Evolutionary conservation across 2,329 filamentous ascomycete species (phyloP).

Genomic region (Diaporthe amygdali): DNA sequence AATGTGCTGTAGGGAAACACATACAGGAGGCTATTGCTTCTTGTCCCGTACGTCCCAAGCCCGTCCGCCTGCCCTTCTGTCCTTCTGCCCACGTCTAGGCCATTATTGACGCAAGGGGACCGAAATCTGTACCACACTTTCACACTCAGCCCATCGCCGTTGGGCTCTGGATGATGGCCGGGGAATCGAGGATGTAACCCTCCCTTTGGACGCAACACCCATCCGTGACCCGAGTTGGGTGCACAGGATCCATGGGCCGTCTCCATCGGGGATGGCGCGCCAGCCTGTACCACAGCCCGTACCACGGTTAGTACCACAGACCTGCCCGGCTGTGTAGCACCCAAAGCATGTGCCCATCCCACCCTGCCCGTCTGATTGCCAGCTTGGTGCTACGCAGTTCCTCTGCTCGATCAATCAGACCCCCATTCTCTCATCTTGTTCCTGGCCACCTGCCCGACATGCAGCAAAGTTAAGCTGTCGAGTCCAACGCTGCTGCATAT

Average conservation of each 20-base stretch:
- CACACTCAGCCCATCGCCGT: not conserved
- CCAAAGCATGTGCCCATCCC: slow-evolving; percentile 1
- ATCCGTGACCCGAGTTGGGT: not conserved
- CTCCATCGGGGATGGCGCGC: not conserved
- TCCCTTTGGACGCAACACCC: not conserved
- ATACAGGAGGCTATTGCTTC: not conserved
- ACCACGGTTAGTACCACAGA: too few species aligned
- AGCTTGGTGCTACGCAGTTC: slow-evolving; percentile 1
- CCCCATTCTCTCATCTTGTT: slow-evolving; percentile 4
- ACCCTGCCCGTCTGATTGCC: slow-evolving; percentile 6
- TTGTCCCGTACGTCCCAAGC: not conserved
- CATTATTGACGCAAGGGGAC: slow-evolving; percentile 11
- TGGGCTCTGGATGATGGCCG: not conserved
- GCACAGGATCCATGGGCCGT: not conserved
- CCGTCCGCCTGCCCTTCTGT: not conserved
- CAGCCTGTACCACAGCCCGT: not conserved
- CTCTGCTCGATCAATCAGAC: slow-evolving; percentile 12
- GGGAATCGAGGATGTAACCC: slow-evolving; percentile 18
- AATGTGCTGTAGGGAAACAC: not conserved
- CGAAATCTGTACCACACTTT: slow-evolving; percentile 10
- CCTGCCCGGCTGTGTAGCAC: not conserved
- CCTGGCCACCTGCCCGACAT: slow-evolving; percentile 3
- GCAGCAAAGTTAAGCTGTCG: not conserved
- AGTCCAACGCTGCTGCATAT: slow-evolving; percentile 5
- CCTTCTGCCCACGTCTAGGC: not conserved